Conservation (phyloP, 108 stramenopile genomes). For the Pseudonitzschia multistriata region DNA sequence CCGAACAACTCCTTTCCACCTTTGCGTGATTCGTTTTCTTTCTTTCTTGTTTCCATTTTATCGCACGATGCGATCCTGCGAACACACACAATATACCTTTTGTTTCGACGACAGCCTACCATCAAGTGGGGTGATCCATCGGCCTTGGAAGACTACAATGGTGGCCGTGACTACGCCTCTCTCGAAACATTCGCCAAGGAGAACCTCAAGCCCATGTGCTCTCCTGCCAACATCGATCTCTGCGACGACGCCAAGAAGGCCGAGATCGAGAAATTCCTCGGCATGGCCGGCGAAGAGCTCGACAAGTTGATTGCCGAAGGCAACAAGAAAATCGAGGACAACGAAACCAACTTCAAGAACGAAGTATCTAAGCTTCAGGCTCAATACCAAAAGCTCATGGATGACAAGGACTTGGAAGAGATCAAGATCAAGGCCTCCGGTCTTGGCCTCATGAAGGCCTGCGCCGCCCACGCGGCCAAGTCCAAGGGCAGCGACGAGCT, state of each 20-base stretch:
- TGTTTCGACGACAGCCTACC: conserved; percentile 59
- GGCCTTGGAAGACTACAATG: conserved; percentile 81
- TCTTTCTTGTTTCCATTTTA: neutral
- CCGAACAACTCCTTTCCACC: neutral
- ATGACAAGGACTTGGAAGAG: conserved; percentile 73
- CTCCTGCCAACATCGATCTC: conserved; percentile 65
- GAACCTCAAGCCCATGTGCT: conserved; percentile 65
- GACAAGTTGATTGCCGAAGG: conserved; percentile 56
- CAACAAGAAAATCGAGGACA: conserved; percentile 65
- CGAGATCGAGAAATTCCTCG: conserved; percentile 72
- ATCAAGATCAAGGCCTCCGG: conserved; percentile 69
- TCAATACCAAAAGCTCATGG: conserved; percentile 53
- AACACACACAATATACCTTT: neutral
- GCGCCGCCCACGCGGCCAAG: conserved; percentile 50
- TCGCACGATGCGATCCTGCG: no score
- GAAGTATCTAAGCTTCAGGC: conserved; percentile 72
- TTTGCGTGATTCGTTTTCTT: neutral
- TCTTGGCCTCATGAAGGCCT: conserved; percentile 87
- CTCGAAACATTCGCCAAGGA: conserved; percentile 75
- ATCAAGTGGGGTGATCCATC: conserved; percentile 76
- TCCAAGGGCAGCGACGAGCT: conserved; percentile 56
- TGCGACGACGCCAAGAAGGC: conserved; percentile 78
- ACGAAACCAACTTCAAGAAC: conserved; percentile 63
- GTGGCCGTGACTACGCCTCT: conserved; percentile 63
- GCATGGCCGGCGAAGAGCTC: conserved; percentile 52